Percentiles rank a stretch among this genome's conserved stretches.
phyloP scores from a whole-genome alignment of 495 filamentous ascomycete genomes.

The Tricharina praecox region DNA sequence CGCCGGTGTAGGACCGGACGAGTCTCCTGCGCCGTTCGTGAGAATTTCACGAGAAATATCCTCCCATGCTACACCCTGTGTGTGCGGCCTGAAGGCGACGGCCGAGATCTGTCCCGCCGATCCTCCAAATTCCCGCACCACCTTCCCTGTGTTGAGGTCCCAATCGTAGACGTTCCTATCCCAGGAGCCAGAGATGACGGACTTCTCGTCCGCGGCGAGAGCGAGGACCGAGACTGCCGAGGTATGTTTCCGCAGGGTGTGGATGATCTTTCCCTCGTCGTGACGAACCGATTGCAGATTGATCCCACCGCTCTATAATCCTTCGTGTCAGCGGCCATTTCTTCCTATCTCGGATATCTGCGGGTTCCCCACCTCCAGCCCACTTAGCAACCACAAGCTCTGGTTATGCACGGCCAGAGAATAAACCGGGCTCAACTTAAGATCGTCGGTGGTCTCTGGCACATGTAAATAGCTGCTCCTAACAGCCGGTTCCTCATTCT shows the following conservation, averaged over 20 bases:
- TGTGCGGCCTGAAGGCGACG: conserved; percentile 57
- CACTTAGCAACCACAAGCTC: conserved; percentile 78
- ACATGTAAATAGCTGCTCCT: conserved; percentile 11
- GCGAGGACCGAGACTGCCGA: conserved; percentile 82
- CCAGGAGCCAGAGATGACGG: conserved; percentile 86
- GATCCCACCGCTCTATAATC: conserved; percentile 60
- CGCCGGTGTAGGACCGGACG: conserved; percentile 35
- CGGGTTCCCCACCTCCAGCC: no score
- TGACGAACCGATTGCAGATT: conserved; percentile 89
- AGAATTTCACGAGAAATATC: conserved; percentile 16
- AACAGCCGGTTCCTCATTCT: conserved; percentile 47
- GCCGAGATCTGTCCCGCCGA: conserved; percentile 72
- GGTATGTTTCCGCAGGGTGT: conserved; percentile 63
- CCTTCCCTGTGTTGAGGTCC: conserved; percentile 79
- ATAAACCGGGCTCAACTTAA: conserved; percentile 65
- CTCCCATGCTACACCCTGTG: conserved; percentile 12
- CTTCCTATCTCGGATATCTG: no score
- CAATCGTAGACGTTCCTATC: conserved; percentile 87
- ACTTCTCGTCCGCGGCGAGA: conserved; percentile 68
- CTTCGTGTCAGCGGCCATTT: no score
- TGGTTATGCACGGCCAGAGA: conserved; percentile 80
- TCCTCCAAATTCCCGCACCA: conserved; percentile 50
- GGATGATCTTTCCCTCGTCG: conserved; percentile 79
- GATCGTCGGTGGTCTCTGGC: conserved; percentile 20
- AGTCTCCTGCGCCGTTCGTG: conserved; percentile 28